Evolutionary conservation across 257 asterid genomes (phyloP), one percentile per base, ranked within the genome.

Genomic region (Vinca minor): DNA sequence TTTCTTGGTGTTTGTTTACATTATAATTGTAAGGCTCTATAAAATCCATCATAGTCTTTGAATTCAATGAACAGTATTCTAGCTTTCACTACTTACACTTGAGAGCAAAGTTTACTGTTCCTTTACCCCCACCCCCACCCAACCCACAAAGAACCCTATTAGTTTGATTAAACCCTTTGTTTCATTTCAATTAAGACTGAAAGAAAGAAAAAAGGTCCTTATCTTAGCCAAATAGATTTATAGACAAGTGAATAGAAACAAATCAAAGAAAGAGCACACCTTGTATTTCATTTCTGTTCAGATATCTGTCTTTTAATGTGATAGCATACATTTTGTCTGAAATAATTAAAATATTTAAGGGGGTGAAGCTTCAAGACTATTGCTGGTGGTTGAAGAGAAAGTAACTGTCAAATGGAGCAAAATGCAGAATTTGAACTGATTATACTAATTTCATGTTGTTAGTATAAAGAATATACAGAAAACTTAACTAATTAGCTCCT

Each of bases 401-500:
- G 78, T 71, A 83, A 79, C 73, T 42, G 42, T 70, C 85, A 81
- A 82, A 79, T 75, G 85, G 71, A 64, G 64, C 3, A 34, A n/a
- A 75, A 55, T 62, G 39, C 31, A 31, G 48, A 63, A 34, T 52
- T 39, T 18, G 44, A 50, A 47, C 17, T 42, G 49, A 32, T 50
- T 50, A 53, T 62, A 23, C 49, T 56, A 23, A 13, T 66, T 10
- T 38, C 36, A 31, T 56, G 47, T 10, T 15, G 34, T 42, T 56
- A 65, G 53, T 5, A 58, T 48, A 47, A 35, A 62, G 52, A n/a
- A n/a, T 69, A 31, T 1, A 29, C 28, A 32, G 64, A 62, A 59
- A 63, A 59, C 50, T 42, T 63, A 64, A 53, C 59, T 6, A 14
- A 47, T 26, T 26, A n/a, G 21, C 31, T 49, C 35, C 61, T 9